Evolutionary conservation across 2,329 filamentous ascomycete genomes (phyloP).

Genomic region (Ampelomyces quisqualis): DNA sequence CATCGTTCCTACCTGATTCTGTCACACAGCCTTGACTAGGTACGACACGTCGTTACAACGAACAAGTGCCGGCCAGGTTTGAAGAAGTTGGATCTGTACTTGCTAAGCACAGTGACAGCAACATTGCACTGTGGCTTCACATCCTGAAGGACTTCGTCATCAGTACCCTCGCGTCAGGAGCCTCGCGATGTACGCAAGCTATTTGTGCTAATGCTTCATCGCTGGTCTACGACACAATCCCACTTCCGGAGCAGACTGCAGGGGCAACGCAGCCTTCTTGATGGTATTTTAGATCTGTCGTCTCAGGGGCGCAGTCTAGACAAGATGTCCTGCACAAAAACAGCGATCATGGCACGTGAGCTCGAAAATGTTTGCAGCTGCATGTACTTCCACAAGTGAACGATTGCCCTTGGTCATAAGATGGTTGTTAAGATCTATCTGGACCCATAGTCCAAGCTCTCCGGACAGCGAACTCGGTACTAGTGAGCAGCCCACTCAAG

Average conservation of each 20-base stretch:
- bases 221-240: too few species aligned
- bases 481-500: neutral
- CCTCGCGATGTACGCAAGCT: too few species aligned
- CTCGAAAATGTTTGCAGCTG: neutral
- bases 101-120: too few species aligned
- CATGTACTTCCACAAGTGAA: neutral
- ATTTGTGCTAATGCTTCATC: too few species aligned
- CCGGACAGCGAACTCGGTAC: neutral
- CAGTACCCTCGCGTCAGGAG: too few species aligned
- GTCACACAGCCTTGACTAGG: too few species aligned
- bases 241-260: neutral
- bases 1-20: conserved; percentile 2
- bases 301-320: neutral
- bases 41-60: too few species aligned
- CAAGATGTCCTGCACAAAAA: neutral
- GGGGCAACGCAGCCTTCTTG: neutral
- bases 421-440: conserved; percentile 1
- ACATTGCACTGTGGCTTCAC: too few species aligned
- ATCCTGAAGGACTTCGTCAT: too few species aligned
- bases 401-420: neutral
- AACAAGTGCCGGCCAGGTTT: too few species aligned
- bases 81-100: too few species aligned
- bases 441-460: conserved; percentile 1
- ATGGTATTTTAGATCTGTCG: neutral
- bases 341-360: neutral